These are phyloP conservation scores for Colletotrichum sp. DNA, from an alignment of 2,329 filamentous ascomycete genomes.

Conservation along the genomic window DNA sequence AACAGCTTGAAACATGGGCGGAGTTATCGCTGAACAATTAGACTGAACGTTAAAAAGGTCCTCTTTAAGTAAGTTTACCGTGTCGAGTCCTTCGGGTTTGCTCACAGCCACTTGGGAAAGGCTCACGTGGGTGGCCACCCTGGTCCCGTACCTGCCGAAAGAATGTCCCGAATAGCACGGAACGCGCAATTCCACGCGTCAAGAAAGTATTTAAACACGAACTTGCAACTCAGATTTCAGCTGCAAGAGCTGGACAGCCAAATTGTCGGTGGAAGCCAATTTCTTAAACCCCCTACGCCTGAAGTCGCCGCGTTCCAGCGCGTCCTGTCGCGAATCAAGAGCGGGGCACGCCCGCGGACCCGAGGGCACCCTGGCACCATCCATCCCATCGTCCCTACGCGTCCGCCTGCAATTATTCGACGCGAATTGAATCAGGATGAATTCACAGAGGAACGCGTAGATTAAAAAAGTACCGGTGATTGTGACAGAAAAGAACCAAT, in stretches of 20 bases:
- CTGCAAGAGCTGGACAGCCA: not conserved
- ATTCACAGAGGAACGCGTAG: not conserved
- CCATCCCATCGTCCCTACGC: not conserved
- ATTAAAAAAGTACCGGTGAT: not conserved
- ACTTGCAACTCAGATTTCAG: not conserved
- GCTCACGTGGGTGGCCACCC: too few species aligned
- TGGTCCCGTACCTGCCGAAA: too few species aligned
- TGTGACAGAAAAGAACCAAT: rapidly evolving
- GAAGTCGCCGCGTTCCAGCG: not conserved
- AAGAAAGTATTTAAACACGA: not conserved
- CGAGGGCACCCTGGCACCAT: not conserved
- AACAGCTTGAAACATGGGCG: too few species aligned
- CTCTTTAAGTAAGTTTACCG: too few species aligned
- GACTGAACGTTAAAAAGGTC: too few species aligned
- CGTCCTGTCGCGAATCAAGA: not conserved
- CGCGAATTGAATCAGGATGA: rapidly evolving
- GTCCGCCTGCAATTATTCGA: not conserved
- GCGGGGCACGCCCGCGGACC: not conserved
- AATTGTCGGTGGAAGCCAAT: too few species aligned
- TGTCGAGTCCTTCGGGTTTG: too few species aligned
- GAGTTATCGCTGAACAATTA: too few species aligned
- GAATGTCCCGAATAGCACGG: too few species aligned
- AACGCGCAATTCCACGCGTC: not conserved
- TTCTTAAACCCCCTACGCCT: not conserved
- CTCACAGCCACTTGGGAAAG: too few species aligned